Evolutionary conservation across 257 asterid species (phyloP).

Genomic region (Petrea volubilis): DNA sequence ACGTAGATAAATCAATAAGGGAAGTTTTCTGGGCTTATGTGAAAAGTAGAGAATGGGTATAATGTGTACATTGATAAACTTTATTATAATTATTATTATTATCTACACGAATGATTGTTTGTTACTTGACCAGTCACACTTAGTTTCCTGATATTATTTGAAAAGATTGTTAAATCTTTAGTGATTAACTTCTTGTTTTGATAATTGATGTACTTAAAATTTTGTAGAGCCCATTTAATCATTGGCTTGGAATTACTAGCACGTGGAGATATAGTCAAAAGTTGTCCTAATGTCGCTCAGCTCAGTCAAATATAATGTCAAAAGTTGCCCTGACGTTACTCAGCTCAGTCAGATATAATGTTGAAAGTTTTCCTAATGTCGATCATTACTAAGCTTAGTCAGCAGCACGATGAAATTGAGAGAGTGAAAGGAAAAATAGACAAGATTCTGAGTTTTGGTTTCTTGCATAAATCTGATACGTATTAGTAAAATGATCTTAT

Average conservation of each 20-base stretch:
- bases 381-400: too few relatives aligned
- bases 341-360: neutral
- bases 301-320: too few relatives aligned
- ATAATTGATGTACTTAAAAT: neutral
- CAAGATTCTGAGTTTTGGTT: neutral
- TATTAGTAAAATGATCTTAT: too few relatives aligned
- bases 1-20: neutral
- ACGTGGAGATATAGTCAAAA: neutral
- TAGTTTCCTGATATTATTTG: neutral
- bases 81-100: neutral
- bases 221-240: neutral
- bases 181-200: neutral
- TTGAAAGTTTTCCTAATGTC: too few relatives aligned
- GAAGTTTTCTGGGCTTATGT: neutral
- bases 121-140: neutral
- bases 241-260: neutral
- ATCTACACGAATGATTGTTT: neutral
- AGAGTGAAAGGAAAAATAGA: neutral
- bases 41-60: neutral
- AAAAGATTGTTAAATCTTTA: neutral
- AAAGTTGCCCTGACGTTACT: too few relatives aligned
- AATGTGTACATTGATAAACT: neutral
- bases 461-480: neutral
- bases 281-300: neutral
- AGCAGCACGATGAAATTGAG: neutral